Conservation (phyloP, 495 filamentous ascomycete genomes). For the Talaromyces adpressus region DNA sequence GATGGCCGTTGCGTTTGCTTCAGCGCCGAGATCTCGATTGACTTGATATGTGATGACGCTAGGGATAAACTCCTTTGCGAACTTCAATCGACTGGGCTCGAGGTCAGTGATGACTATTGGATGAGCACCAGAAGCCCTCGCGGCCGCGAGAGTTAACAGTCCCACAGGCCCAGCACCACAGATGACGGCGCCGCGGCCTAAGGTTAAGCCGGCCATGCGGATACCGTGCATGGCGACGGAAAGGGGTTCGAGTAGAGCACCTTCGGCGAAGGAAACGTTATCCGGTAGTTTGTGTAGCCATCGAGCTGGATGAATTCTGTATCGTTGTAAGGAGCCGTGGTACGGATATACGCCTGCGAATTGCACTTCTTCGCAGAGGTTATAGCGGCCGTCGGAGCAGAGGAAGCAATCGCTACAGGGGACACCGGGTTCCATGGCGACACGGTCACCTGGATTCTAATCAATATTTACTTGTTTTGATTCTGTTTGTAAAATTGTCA, state of each 20-base stretch:
- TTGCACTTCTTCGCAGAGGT: conserved; percentile 66
- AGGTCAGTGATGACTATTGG: conserved; percentile 59
- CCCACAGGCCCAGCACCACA: conserved; percentile 76
- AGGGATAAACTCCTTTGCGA: conserved; percentile 54
- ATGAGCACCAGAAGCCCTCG: conserved; percentile 55
- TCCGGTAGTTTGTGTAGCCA: conserved; percentile 53
- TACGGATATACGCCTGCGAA: conserved; percentile 60
- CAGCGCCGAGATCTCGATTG: too few species aligned
- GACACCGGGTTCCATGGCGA: conserved; percentile 69
- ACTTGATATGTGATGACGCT: conserved; percentile 4
- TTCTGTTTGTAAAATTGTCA: neutral
- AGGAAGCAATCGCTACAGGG: conserved; percentile 60
- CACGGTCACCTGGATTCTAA: conserved; percentile 51
- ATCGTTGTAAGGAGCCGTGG: conserved; percentile 50
- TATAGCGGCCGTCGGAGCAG: conserved; percentile 63
- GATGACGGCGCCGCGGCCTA: conserved; percentile 52
- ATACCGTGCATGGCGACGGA: conserved; percentile 68
- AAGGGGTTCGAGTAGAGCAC: conserved; percentile 69
- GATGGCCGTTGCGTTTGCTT: too few species aligned
- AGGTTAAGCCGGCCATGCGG: conserved; percentile 44
- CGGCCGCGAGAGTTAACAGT: conserved; percentile 53
- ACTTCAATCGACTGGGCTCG: conserved; percentile 45
- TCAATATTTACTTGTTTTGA: neutral
- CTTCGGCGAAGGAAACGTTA: conserved; percentile 53
- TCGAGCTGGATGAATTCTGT: conserved; percentile 59